A percentile compares a stretch with the other conserved stretches of the same genome.
phyloP scores from a whole-genome alignment of 208 protist species.

The Spongospora subterranea region DNA sequence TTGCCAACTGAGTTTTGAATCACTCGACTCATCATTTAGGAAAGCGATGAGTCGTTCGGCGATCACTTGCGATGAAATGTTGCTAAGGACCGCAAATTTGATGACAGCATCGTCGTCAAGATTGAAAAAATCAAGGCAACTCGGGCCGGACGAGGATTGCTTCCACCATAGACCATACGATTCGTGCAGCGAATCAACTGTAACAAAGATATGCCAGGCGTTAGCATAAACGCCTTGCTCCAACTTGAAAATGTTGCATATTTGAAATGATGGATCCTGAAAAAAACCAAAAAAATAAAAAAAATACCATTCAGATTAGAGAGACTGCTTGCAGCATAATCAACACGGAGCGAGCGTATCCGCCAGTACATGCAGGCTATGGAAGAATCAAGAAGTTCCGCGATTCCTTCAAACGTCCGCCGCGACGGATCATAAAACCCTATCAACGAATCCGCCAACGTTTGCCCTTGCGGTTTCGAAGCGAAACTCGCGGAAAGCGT shows the following conservation, averaged over 20 bases:
- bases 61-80: constrained; percentile 32
- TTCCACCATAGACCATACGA: constrained; percentile 28
- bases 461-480: not conserved
- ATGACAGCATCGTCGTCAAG: not conserved
- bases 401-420: not conserved
- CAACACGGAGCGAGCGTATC: not conserved
- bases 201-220: not conserved
- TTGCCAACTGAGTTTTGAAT: constrained; percentile 28
- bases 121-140: constrained; percentile 32
- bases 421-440: not conserved
- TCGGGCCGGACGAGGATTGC: not conserved
- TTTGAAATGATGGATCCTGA: too few species aligned
- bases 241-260: too few species aligned
- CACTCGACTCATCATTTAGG: constrained; percentile 13
- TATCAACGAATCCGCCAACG: not conserved
- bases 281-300: too few species aligned
- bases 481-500: not conserved
- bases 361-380: constrained; percentile 31
- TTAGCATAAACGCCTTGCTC: not conserved
- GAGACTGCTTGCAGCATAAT: not conserved
- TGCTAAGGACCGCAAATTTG: not conserved
- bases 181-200: constrained; percentile 9
- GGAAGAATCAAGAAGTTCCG: constrained; percentile 33
- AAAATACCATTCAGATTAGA: not conserved
- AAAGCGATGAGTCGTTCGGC: not conserved